A percentile compares a stretch with the other conserved stretches of the same genome.
Evolutionary conservation across 495 filamentous ascomycete genomes (phyloP).

Genomic region (Cercophora scortea): DNA sequence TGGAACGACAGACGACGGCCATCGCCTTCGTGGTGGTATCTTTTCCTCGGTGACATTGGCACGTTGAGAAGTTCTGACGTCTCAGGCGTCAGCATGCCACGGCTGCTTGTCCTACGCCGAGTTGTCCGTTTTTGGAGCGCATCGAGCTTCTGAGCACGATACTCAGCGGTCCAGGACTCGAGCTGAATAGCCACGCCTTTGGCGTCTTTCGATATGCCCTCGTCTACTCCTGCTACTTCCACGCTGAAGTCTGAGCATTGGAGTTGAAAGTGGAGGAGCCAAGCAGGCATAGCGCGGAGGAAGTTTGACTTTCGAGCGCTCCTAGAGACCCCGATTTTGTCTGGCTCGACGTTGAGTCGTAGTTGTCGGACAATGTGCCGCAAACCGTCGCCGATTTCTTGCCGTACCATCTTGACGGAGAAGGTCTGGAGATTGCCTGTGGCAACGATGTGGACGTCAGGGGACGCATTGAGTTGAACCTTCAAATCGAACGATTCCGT

Average conservation of each 20-base stretch:
- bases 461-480: conserved; percentile 72
- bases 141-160: conserved; percentile 71
- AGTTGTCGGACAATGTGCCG: conserved; percentile 85
- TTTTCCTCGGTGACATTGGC: conserved; percentile 54
- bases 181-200: conserved; percentile 79
- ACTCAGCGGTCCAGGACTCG: conserved; percentile 87
- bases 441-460: conserved; percentile 74
- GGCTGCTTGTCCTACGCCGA: conserved; percentile 52
- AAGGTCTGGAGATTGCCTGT: conserved; percentile 79
- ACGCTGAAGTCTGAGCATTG: conserved; percentile 83
- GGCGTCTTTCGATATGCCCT: conserved; percentile 65
- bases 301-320: conserved; percentile 51
- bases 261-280: conserved; percentile 77
- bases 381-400: conserved; percentile 86
- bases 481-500: conserved; percentile 84
- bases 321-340: conserved; percentile 46
- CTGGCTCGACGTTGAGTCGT: conserved; percentile 50
- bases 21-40: conserved; percentile 56
- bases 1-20: conserved; percentile 77
- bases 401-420: conserved; percentile 79
- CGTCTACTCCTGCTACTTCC: conserved; percentile 84
- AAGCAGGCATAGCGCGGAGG: conserved; percentile 68
- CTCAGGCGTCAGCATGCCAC: conserved; percentile 48
- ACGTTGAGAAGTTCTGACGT: conserved; percentile 47
- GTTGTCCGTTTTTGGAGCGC: conserved; percentile 38